phyloP scores from a whole-genome alignment of 345 rosid species.

The Carallia brachiata region DNA sequence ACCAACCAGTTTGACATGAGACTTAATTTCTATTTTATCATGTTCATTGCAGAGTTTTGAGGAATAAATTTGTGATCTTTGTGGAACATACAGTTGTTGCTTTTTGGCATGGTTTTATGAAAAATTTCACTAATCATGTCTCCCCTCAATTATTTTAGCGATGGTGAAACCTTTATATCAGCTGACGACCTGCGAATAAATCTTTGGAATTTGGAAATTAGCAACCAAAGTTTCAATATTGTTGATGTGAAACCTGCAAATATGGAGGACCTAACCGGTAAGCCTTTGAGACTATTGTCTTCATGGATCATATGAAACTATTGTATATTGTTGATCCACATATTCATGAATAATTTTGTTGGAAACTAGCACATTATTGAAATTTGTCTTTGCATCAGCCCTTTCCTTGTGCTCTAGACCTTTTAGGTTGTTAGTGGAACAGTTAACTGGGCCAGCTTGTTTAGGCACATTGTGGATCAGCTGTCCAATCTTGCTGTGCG shows the following conservation, averaged over 20 bases:
- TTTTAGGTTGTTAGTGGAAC: not conserved
- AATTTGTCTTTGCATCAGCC: not conserved
- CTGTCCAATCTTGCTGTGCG: not conserved
- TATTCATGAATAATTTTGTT: not conserved
- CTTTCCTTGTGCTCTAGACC: not conserved
- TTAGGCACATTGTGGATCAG: not conserved
- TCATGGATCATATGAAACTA: not conserved
- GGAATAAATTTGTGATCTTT: not conserved
- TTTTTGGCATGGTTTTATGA: not conserved
- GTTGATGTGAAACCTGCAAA: conserved; percentile 58
- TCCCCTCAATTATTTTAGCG: conserved; percentile 33
- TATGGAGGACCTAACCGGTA: conserved; percentile 69
- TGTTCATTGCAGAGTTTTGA: not conserved
- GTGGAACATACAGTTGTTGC: not conserved
- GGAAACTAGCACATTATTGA: not conserved
- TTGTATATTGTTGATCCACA: not conserved
- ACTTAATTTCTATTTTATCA: not conserved
- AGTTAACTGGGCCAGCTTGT: not conserved
- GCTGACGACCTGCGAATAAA: conserved; percentile 65
- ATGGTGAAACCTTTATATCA: conserved; percentile 64
- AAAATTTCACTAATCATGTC: not conserved
- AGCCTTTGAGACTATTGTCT: conserved; percentile 13
- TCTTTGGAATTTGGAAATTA: conserved; percentile 66
- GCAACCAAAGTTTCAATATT: conserved; percentile 63
- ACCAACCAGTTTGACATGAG: not conserved